Conservation (phyloP, 1,139 yeast genomes). For the Yamadazyma jaroonii region DNA sequence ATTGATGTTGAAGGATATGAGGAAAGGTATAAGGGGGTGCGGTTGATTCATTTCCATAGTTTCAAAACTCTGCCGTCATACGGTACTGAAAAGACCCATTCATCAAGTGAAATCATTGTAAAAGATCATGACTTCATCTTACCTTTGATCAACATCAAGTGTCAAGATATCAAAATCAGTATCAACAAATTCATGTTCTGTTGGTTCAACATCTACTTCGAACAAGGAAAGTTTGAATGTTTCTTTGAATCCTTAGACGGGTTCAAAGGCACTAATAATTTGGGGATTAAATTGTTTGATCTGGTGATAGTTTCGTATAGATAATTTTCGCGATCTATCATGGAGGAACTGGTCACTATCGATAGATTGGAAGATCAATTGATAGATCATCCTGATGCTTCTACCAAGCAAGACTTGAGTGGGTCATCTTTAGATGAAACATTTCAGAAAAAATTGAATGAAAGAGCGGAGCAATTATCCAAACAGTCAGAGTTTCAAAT, state of each 20-base stretch:
- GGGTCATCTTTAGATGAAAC: constrained; percentile 40
- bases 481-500: constrained; percentile 21
- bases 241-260: constrained; percentile 72
- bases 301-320: constrained; percentile 5
- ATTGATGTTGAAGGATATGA: constrained; percentile 4
- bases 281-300: constrained; percentile 56
- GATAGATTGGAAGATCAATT: constrained; percentile 47
- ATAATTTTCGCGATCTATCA: constrained; percentile 7
- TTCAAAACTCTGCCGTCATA: neutral
- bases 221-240: constrained; percentile 4
- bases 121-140: neutral
- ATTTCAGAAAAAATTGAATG: constrained; percentile 44
- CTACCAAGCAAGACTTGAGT: constrained; percentile 30
- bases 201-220: constrained; percentile 31
- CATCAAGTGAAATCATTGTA: neutral
- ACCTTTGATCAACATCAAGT: neutral
- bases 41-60: neutral
- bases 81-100: neutral
- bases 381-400: constrained; percentile 45
- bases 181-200: constrained; percentile 13
- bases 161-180: constrained; percentile 5
- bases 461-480: constrained; percentile 40
- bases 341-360: constrained; percentile 40
- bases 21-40: neutral
- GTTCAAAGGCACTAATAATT: constrained; percentile 51